Conservation (phyloP, 2,329 filamentous ascomycete species). For the Herpotrichia juniperi region DNA sequence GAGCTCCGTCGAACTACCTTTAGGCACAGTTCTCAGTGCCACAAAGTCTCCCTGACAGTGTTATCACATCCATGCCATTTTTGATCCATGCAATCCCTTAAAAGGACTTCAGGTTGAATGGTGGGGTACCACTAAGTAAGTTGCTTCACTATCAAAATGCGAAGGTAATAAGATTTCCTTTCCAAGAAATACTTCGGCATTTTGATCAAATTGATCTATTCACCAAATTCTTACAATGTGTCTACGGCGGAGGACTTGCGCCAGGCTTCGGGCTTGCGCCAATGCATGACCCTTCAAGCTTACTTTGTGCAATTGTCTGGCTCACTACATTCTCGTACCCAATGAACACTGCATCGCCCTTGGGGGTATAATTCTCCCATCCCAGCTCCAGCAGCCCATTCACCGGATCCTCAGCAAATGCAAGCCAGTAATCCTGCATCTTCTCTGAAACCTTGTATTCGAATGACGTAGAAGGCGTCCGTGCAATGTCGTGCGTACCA, state of each 20-base stretch:
- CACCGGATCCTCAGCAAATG: constrained; percentile 42
- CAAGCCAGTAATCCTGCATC: constrained; percentile 46
- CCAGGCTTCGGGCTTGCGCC: constrained; percentile 12
- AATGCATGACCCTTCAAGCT: constrained; percentile 26
- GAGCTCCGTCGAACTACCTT: no score
- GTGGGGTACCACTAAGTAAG: no score
- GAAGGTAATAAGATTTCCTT: no score
- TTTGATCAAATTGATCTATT: no score
- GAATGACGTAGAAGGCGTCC: constrained; percentile 32
- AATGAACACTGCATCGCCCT: constrained; percentile 30
- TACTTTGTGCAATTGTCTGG: constrained; percentile 23
- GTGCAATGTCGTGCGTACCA: constrained; percentile 37
- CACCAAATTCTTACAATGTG: no score
- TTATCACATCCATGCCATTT: no score
- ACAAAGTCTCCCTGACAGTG: no score
- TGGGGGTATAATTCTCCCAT: constrained; percentile 39
- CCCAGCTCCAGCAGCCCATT: constrained; percentile 35
- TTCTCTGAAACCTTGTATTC: constrained; percentile 38
- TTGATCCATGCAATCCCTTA: no score
- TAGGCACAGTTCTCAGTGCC: no score
- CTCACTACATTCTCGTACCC: constrained; percentile 20
- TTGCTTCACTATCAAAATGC: no score
- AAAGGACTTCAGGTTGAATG: no score
- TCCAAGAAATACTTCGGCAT: no score
- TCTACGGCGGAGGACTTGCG: constrained; percentile 1